These are phyloP conservation scores for Cordyceps farinosa DNA, from an alignment of 2,329 filamentous ascomycete genomes.

Conservation along the genomic window DNA sequence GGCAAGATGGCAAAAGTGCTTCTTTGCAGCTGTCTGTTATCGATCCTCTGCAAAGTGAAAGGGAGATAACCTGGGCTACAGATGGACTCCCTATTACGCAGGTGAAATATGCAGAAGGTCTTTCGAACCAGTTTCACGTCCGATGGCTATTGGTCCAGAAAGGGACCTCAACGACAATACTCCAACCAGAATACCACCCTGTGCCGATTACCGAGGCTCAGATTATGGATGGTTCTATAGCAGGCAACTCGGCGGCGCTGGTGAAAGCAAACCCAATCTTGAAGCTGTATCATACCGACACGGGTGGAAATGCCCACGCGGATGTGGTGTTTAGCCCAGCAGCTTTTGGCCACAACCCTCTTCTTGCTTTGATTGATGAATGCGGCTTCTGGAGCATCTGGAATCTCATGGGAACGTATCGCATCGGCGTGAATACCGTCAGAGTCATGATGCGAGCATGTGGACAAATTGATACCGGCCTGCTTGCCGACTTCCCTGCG, in stretches of 20 bases:
- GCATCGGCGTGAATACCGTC: conserved; percentile 32
- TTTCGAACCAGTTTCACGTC: conserved; percentile 34
- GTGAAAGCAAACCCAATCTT: conserved; percentile 55
- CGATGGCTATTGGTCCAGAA: conserved; percentile 56
- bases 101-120: conserved; percentile 46
- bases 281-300: conserved; percentile 48
- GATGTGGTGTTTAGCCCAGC: conserved; percentile 64
- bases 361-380: conserved; percentile 64
- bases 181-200: conserved; percentile 48
- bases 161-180: conserved; percentile 47
- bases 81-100: conserved; percentile 48
- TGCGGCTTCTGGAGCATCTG: conserved; percentile 65
- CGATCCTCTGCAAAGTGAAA: conserved; percentile 41
- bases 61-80: conserved; percentile 51
- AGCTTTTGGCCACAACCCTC: conserved; percentile 45
- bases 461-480: conserved; percentile 43
- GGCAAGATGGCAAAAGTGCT: conserved; percentile 44
- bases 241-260: conserved; percentile 39
- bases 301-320: conserved; percentile 53
- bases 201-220: conserved; percentile 30
- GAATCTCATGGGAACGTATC: conserved; percentile 47
- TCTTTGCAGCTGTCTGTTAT: conserved; percentile 46
- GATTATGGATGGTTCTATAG: neutral
- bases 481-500: conserved; percentile 33
- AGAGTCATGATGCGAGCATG: conserved; percentile 34